Evolutionary conservation across 2,329 filamentous ascomycete genomes (phyloP).

Genomic region (Pezicula neosporulosa): DNA sequence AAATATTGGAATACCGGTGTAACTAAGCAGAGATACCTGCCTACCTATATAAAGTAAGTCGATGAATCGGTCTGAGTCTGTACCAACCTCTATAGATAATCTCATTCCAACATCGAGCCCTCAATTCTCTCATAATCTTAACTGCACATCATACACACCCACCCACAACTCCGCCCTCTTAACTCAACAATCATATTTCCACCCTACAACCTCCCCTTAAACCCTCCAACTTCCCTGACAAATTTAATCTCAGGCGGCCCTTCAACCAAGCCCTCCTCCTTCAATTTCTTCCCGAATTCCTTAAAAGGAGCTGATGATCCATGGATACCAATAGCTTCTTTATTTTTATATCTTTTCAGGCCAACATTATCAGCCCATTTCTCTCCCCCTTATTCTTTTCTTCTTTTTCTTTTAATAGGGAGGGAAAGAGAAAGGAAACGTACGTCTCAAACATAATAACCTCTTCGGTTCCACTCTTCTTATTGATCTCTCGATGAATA

Average conservation of each 20-base stretch:
- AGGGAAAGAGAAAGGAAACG: slow-evolving; percentile 1
- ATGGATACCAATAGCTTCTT: slow-evolving; percentile 20
- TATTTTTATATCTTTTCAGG: slow-evolving; percentile 25
- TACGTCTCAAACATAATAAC: slow-evolving; percentile 27
- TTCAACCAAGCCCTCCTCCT: slow-evolving; percentile 19
- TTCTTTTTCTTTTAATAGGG: too few relatives aligned
- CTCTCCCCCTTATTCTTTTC: not conserved
- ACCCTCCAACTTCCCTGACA: slow-evolving; percentile 21
- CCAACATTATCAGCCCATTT: slow-evolving; percentile 3
- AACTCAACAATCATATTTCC: too few relatives aligned
- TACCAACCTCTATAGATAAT: too few relatives aligned
- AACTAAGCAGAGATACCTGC: too few relatives aligned
- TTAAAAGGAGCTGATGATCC: slow-evolving; percentile 15
- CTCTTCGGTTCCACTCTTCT: slow-evolving; percentile 21
- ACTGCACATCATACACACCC: not conserved
- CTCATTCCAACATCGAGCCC: too few relatives aligned
- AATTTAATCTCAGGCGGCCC: slow-evolving; percentile 22
- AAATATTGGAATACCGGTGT: too few relatives aligned
- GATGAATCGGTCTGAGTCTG: too few relatives aligned
- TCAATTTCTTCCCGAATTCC: slow-evolving; percentile 16
- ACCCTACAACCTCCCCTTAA: slow-evolving; percentile 16
- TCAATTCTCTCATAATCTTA: not conserved
- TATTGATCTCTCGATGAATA: slow-evolving; percentile 18
- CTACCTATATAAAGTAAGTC: too few relatives aligned
- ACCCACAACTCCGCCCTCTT: too few relatives aligned